A percentile compares a stretch with the other conserved stretches of the same genome.
Conservation (phyloP, 2,329 filamentous ascomycete species). For the Dactylella cylindrospora region DNA sequence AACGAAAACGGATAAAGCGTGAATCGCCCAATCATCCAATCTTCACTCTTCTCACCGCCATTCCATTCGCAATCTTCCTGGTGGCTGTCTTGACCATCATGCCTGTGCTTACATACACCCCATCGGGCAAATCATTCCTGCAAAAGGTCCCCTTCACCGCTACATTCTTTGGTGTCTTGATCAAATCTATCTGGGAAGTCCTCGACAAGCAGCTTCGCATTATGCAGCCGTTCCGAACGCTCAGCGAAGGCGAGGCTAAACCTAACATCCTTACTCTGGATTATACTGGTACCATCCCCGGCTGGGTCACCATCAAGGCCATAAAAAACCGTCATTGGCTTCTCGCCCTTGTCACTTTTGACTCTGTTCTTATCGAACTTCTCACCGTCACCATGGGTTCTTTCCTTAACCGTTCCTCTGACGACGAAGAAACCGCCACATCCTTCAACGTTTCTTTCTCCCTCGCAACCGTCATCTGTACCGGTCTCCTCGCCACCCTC, state of each 20-base stretch:
- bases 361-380: conserved; percentile 71
- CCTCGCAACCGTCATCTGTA: conserved; percentile 65
- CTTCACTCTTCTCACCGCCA: conserved; percentile 63
- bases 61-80: conserved; percentile 64
- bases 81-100: conserved; percentile 62
- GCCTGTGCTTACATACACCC: conserved; percentile 64
- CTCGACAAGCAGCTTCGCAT: conserved; percentile 70
- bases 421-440: conserved; percentile 59
- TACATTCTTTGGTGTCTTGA: conserved; percentile 65
- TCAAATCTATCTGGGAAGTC: conserved; percentile 69
- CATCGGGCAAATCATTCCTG: conserved; percentile 58
- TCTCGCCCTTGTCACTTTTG: conserved; percentile 68
- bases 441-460: conserved; percentile 69
- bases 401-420: conserved; percentile 61
- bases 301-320: conserved; percentile 64
- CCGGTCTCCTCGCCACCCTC: conserved; percentile 65
- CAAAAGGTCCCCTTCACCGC: conserved; percentile 67
- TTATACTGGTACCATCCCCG: conserved; percentile 71
- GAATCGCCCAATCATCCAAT: conserved; percentile 58
- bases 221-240: conserved; percentile 73
- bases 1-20: conserved; percentile 35
- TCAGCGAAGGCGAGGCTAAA: conserved; percentile 66
- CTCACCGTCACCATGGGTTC: conserved; percentile 69
- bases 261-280: conserved; percentile 68
- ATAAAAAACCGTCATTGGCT: conserved; percentile 66